Evolutionary conservation across 2,329 filamentous ascomycete genomes (phyloP), one percentile per base, ranked within the genome.

Genomic region (Colletotrichum camelliae): DNA sequence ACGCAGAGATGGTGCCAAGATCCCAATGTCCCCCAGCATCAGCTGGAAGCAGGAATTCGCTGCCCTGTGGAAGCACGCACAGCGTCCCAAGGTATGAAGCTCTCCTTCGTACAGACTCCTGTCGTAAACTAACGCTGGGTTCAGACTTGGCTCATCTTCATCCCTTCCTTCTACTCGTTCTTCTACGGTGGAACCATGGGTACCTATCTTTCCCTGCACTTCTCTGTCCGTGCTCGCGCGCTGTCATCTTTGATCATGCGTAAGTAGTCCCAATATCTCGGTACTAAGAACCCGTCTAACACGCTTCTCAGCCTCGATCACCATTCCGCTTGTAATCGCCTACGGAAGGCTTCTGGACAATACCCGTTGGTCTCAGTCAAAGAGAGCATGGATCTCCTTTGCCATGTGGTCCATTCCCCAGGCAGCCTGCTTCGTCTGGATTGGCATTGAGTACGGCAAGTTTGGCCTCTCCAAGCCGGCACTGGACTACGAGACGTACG

Each of bases 151-250:
- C 78, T 80, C 7, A 80, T 73, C 70, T 81, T 82, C 16, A 67
- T 71, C 10, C 65, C 79, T 57, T 13, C 78, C 61, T 60, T 81
- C 74, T 84, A 84, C 78, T 84, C 83, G 2, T 85, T 85, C 79
- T 85, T 85, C 78, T 84, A 83, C 24, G 83, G 83, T 33, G 84
- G 83, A 33, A 83, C 79, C 33, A 79, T 77, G 33, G 77, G 80
- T 13, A 77, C 79, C 4, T 81, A 80, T 29, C 66, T 80, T 15
- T 78, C 79, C 2, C 35, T 80, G 8, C 80, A 81, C 52, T 81
- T 81, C 52, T 79, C 79, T 0, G 79, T 81, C 2, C 80, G 80
- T 13, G 76, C 80, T 4, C 77, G 80, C 15, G 80, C 80, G 5
- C 65, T 81, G 4, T 79, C 77, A 3, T 80, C 79, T 1, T 43